Conservation (phyloP, 1,284 basidiomycete genomes). For the Heimioporus retisporus region DNA sequence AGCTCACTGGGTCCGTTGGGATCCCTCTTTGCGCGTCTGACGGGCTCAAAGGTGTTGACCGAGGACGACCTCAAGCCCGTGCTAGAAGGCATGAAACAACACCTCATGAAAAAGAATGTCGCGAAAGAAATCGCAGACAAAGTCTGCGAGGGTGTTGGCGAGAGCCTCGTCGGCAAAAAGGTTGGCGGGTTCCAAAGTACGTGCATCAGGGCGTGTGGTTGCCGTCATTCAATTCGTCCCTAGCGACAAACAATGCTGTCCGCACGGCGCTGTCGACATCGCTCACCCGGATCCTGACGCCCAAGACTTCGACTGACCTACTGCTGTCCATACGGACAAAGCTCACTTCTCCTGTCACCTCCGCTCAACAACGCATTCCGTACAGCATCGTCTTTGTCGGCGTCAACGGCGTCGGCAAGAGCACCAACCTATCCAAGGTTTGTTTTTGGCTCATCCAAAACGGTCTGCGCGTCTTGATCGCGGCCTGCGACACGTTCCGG, state of each 20-base stretch:
- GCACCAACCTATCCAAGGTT: conserved; percentile 98
- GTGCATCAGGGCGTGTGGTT: conserved; percentile 42
- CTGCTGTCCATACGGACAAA: conserved; percentile 85
- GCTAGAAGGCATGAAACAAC: conserved; percentile 95
- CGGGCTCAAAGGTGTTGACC: conserved; percentile 86
- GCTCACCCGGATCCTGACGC: conserved; percentile 95
- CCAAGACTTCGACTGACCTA: conserved; percentile 97
- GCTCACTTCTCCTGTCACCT: conserved; percentile 72
- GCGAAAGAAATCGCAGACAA: conserved; percentile 96
- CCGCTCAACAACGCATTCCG: conserved; percentile 82
- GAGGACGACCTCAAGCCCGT: conserved; percentile 91
- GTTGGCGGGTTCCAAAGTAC: conserved; percentile 88
- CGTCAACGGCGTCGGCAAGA: conserved; percentile 99
- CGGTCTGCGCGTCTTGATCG: conserved; percentile 92
- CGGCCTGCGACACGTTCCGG: conserved; percentile 99
- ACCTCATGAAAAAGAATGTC: conserved; percentile 99
- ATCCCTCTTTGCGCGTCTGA: conserved; percentile 86
- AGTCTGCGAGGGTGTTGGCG: conserved; percentile 94
- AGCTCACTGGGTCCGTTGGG: conserved; percentile 74
- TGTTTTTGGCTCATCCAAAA: conserved; percentile 99
- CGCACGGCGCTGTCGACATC: conserved; percentile 87
- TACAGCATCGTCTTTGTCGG: conserved; percentile 98
- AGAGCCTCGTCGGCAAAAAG: conserved; percentile 91
- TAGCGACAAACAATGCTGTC: conserved; percentile 90
- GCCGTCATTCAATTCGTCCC: conserved; percentile 20